phyloP scores from a whole-genome alignment of 371 early-diverging fungal species.

The Amoeboaphelidium protococcarum region DNA sequence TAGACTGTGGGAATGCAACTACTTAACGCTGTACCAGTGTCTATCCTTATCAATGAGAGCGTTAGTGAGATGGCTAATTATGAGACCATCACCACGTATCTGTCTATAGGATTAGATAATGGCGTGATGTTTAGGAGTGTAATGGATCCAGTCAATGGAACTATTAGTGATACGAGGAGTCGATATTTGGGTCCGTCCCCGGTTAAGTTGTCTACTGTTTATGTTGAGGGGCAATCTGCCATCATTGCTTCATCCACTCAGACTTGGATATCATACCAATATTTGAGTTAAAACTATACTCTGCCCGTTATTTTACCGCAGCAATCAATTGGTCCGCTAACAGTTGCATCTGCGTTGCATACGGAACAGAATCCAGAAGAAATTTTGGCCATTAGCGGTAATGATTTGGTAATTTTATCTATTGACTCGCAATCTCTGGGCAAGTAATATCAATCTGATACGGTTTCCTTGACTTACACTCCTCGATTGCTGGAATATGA shows the following conservation, averaged over 20 bases:
- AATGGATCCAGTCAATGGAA: conserved; percentile 53
- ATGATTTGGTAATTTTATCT: conserved; percentile 54
- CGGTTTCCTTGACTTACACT: conserved; percentile 61
- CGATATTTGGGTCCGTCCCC: conserved; percentile 64
- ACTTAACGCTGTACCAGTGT: conserved; percentile 21
- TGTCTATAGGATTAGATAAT: conserved; percentile 67
- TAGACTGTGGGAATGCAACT: conserved; percentile 60
- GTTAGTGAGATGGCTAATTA: conserved; percentile 22
- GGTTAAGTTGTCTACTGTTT: conserved; percentile 35
- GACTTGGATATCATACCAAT: conserved; percentile 70
- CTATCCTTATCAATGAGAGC: conserved; percentile 46
- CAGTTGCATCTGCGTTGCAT: conserved; percentile 55
- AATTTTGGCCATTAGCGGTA: conserved; percentile 61
- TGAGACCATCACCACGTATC: conserved; percentile 7
- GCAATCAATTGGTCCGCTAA: conserved; percentile 27
- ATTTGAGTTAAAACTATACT: not conserved
- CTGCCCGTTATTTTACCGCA: not conserved
- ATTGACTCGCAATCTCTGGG: conserved; percentile 43
- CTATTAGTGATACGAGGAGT: conserved; percentile 53
- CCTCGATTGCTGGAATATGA: conserved; percentile 58
- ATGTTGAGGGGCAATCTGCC: conserved; percentile 31
- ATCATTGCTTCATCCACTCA: conserved; percentile 58
- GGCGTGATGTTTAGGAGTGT: conserved; percentile 69
- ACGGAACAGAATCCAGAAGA: conserved; percentile 72
- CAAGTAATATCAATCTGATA: conserved; percentile 45